Evolutionary conservation across 2,329 filamentous ascomycete species (phyloP), one percentile per base, ranked within the genome.

Genomic region (Diaporthe citri): DNA sequence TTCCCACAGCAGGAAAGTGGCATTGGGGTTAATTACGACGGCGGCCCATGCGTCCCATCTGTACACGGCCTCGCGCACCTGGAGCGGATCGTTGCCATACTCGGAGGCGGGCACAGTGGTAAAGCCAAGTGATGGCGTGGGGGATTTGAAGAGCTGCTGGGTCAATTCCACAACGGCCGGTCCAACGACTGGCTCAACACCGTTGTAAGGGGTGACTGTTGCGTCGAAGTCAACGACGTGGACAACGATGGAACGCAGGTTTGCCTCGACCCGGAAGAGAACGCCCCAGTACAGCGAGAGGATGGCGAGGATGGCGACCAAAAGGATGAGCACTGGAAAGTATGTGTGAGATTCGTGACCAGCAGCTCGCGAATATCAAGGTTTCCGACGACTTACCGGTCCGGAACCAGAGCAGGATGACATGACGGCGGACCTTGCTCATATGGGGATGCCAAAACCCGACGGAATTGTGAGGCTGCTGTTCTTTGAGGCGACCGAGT

Each of bases 201-300:
- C 82, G 48, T 84, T 84, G 77, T 89, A 91, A 1, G 90, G 90
- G 1, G 87, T 83, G 4, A 86, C 79, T 60, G 86, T 85, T 5
- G 88, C 88, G 79, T 93, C 91, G 77, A 93, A 92, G 80, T 93
- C 90, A 39, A 93, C 91, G 2, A 93, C 87, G 76, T 89, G 88
- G 12, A 93, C 85, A 4, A 84, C 85, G 10, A 93, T 81, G 0
- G 83, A 81, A 3, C 82, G 83, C 25, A 88, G 82, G 71, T 89
- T 90, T 59, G 83, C 78, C 15, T 90, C 84, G 0, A 88, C 85
- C 20, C 85, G 79, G 78, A 85, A 90, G 28, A 93, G 87, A 0
- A 88, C 87, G 0, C 84, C 90, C 91, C 91, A 93, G 82, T 90
- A 93, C 3, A 93, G 81, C 0, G 89, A 91, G 0, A 93, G 80